Conservation (phyloP, 768 basidiomycete genomes). For the Russula abietina region DNA sequence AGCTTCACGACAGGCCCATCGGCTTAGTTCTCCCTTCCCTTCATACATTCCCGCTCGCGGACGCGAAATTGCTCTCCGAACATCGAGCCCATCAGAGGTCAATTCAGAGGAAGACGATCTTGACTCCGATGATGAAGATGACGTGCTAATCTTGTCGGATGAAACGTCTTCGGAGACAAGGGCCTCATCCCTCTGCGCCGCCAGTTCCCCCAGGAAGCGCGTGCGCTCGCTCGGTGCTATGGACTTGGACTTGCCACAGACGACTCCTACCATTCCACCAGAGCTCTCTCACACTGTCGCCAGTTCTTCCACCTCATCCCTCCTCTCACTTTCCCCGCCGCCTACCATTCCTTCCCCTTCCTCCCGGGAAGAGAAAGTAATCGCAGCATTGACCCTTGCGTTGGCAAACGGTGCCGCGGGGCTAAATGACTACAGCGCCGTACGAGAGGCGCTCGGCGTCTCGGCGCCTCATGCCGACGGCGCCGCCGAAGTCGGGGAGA, state of each 20-base stretch:
- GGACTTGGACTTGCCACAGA: slow-evolving; percentile 35
- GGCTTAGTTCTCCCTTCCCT: slow-evolving; percentile 31
- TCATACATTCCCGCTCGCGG: slow-evolving; percentile 7
- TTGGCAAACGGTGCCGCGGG: slow-evolving; percentile 61
- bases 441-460: slow-evolving; percentile 36
- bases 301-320: slow-evolving; percentile 38
- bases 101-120: slow-evolving; percentile 23
- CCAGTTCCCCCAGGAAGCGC: slow-evolving; percentile 35
- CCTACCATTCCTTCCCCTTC: slow-evolving; percentile 30
- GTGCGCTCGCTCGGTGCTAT: slow-evolving; percentile 43
- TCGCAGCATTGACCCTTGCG: slow-evolving; percentile 53
- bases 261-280: slow-evolving; percentile 30
- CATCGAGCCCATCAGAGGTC: slow-evolving; percentile 23
- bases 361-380: slow-evolving; percentile 50
- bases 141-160: slow-evolving; percentile 49
- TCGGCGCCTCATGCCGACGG: slow-evolving; percentile 28
- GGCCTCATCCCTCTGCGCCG: slow-evolving; percentile 6
- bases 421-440: slow-evolving; percentile 49
- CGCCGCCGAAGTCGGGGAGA: slow-evolving; percentile 49
- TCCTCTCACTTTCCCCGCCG: slow-evolving; percentile 33
- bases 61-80: slow-evolving; percentile 15
- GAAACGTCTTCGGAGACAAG: slow-evolving; percentile 30
- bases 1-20: slow-evolving; percentile 35
- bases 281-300: slow-evolving; percentile 35
- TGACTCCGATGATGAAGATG: slow-evolving; percentile 35